Conservation (phyloP, 768 basidiomycete species). For the Postia placenta region DNA sequence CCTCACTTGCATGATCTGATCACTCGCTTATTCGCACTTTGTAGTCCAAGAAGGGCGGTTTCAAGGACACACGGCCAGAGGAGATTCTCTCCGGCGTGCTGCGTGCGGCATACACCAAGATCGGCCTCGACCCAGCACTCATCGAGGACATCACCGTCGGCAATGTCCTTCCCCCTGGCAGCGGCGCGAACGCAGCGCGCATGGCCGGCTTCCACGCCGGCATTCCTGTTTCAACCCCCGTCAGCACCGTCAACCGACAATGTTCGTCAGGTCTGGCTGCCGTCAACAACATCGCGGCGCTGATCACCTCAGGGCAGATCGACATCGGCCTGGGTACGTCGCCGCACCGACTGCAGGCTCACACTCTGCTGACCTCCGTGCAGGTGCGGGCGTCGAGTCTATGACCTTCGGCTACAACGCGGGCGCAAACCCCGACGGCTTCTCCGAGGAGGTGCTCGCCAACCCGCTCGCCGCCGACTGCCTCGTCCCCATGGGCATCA, state of each 20-base stretch:
- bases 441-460: slow-evolving; percentile 58
- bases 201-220: slow-evolving; percentile 87
- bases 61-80: slow-evolving; percentile 86
- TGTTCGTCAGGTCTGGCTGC: slow-evolving; percentile 86
- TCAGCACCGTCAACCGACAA: slow-evolving; percentile 87
- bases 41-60: slow-evolving; percentile 79
- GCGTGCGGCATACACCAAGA: slow-evolving; percentile 62
- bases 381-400: slow-evolving; percentile 83
- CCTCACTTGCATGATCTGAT: neutral
- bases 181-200: slow-evolving; percentile 75
- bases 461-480: slow-evolving; percentile 76
- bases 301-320: slow-evolving; percentile 75
- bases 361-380: neutral
- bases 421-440: slow-evolving; percentile 46
- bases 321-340: slow-evolving; percentile 83
- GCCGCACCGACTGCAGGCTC: too few relatives aligned
- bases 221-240: slow-evolving; percentile 65
- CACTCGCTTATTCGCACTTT: neutral
- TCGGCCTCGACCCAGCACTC: slow-evolving; percentile 69
- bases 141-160: slow-evolving; percentile 85
- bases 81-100: slow-evolving; percentile 75
- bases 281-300: slow-evolving; percentile 75
- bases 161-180: slow-evolving; percentile 82
- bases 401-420: slow-evolving; percentile 80
- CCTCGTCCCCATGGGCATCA: slow-evolving; percentile 86